Base-by-base conservation (phyloP, 352 stramenopile species). In the Aphanomyces invadans region DNA sequence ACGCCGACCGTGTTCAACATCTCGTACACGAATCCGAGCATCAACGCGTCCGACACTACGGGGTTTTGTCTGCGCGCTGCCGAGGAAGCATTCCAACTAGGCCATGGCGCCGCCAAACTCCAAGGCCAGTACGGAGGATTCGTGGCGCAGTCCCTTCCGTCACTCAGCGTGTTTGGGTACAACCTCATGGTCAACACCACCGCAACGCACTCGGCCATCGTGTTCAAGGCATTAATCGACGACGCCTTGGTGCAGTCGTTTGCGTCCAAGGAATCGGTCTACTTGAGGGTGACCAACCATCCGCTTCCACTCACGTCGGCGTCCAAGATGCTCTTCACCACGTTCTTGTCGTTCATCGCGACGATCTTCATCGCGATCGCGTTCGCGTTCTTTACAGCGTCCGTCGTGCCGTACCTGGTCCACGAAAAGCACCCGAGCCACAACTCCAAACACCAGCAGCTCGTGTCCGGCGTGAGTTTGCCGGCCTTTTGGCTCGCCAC, bases 381-480 rank as follows among this genome's bases (percentile, higher is more conserved):
- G 19, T 92, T 97, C 56, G 88, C 88, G 19, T 98, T 95, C 71
- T 90, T 97, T 48, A 89, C 92, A 0, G 90, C 86, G 9, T 92
- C 87, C 2, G 95, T 96, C 63, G 95, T 95, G 52, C 91, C 94
- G 4, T 98, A 98, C 75, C 73, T 99, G 33, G 96, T 99, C 32
- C 90, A 96, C 61, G 96, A 99, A 72, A 82, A 82, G 52, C 86
- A 98, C 60, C 84, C 91, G 5, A 73, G 71, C 10, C 74, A 85
- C 71, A 98, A 98, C 73, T 90, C 95, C 2, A 99, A 99, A 73
- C 97, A 99, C 80, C 88, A 97, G 76, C 92, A 98, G 71, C 88
- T 83, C 73, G 95, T 99, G 28, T 96, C 88, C 0, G 97, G 97
- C 11, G 95, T 98, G 0, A 89, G 86, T 33, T 79, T 98, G 9